Conservation (phyloP, 768 basidiomycete genomes). For the Mycena belliarum region DNA sequence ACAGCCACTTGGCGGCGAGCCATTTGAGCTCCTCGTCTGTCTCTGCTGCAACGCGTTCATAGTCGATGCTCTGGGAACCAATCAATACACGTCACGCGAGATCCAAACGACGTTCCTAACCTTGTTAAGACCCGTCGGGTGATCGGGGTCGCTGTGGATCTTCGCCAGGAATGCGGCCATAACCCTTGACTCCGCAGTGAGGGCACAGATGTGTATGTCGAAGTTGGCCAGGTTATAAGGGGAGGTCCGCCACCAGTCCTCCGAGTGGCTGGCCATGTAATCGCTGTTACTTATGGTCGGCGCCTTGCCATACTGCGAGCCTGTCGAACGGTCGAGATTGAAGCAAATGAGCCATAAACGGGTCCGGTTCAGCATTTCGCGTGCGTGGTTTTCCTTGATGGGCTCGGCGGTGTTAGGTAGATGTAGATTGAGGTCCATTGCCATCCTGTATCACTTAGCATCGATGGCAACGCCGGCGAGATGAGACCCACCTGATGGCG, state of each 20-base stretch:
- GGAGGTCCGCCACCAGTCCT: constrained; percentile 70
- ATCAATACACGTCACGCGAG: background rate
- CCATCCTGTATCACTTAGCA: constrained; percentile 52
- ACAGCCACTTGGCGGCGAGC: constrained; percentile 60
- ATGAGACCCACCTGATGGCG: constrained; percentile 65
- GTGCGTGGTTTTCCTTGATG: constrained; percentile 75
- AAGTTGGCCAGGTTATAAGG: constrained; percentile 70
- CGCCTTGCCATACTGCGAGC: constrained; percentile 85
- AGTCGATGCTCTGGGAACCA: constrained; percentile 53
- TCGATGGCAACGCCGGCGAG: constrained; percentile 1
- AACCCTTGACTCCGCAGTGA: constrained; percentile 72
- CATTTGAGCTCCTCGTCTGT: constrained; percentile 67
- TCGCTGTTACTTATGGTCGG: constrained; percentile 75
- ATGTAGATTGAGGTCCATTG: constrained; percentile 88
- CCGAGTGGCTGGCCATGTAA: constrained; percentile 72
- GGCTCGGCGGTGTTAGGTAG: constrained; percentile 72
- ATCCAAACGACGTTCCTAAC: constrained; percentile 31
- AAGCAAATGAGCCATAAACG: constrained; percentile 64
- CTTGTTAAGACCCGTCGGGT: constrained; percentile 78
- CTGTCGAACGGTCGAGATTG: constrained; percentile 86
- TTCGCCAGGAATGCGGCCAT: constrained; percentile 59
- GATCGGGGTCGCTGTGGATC: constrained; percentile 72
- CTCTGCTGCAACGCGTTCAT: constrained; percentile 62
- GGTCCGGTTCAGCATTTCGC: constrained; percentile 88
- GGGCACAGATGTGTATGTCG: constrained; percentile 79